phyloP scores from a whole-genome alignment of 352 stramenopile genomes.

The Globisporangium paroecandrum region DNA sequence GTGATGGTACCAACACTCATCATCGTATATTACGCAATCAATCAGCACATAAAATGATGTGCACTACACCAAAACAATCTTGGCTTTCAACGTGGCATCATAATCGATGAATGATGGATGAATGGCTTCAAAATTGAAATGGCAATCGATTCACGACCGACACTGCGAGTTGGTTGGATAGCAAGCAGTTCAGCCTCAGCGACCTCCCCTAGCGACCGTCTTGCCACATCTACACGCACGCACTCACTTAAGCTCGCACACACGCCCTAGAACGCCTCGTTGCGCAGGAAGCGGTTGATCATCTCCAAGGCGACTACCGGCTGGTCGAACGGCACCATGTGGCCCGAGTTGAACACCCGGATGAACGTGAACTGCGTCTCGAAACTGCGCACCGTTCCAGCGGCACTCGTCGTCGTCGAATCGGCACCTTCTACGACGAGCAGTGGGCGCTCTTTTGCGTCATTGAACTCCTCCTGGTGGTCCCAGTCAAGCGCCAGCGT shows the following conservation, averaged over 20 bases:
- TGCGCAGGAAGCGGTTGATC: conserved; percentile 43
- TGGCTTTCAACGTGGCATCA: too few species aligned
- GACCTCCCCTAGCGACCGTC: too few species aligned
- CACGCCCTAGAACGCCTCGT: not conserved
- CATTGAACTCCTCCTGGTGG: conserved; percentile 13
- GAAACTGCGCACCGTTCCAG: conserved; percentile 24
- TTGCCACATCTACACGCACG: not conserved
- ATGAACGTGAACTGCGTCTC: conserved; percentile 37
- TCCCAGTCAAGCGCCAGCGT: conserved; percentile 32
- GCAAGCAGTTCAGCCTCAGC: too few species aligned
- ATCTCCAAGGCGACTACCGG: conserved; percentile 32
- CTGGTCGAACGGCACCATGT: conserved; percentile 44
- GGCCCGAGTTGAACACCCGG: conserved; percentile 37
- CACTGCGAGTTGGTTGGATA: too few species aligned
- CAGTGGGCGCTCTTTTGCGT: conserved; percentile 6
- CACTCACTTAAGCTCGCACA: not conserved
- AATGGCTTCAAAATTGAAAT: not conserved
- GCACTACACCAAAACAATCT: not conserved
- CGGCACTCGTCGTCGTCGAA: not conserved
- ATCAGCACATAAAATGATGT: not conserved
- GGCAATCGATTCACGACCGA: too few species aligned
- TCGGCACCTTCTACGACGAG: not conserved
- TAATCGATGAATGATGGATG: too few species aligned
- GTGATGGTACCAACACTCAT: too few species aligned
- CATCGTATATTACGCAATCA: not conserved